These are phyloP conservation scores for Pseudocercospora fijiensis DNA, from an alignment of 2,329 filamentous ascomycete genomes.

Conservation along the genomic window DNA sequence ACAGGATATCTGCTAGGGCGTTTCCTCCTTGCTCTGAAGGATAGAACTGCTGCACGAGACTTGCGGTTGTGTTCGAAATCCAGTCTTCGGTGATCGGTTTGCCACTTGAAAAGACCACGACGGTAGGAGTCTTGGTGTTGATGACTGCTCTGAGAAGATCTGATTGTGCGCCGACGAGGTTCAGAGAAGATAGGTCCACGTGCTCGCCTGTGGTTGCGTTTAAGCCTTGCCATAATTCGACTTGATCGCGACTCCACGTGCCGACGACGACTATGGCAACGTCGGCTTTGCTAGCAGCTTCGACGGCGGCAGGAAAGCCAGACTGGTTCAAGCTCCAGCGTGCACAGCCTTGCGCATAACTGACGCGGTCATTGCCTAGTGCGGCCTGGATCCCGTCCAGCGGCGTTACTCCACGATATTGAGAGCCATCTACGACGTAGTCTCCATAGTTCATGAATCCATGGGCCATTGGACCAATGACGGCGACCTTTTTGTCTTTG, in stretches of 20 bases:
- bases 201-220: slow-evolving; percentile 76
- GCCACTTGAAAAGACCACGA: slow-evolving; percentile 67
- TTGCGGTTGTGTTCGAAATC: slow-evolving; percentile 65
- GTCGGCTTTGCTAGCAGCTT: slow-evolving; percentile 64
- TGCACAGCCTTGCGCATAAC: slow-evolving; percentile 69
- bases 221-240: slow-evolving; percentile 66
- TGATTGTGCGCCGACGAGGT: slow-evolving; percentile 69
- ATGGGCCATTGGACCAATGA: slow-evolving; percentile 73
- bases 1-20: slow-evolving; percentile 33
- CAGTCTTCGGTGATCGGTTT: slow-evolving; percentile 72
- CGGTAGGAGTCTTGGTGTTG: slow-evolving; percentile 64
- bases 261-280: slow-evolving; percentile 72
- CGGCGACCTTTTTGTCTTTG: slow-evolving; percentile 65
- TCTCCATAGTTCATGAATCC: slow-evolving; percentile 73
- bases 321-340: slow-evolving; percentile 70
- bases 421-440: slow-evolving; percentile 66
- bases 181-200: slow-evolving; percentile 63
- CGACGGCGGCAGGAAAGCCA: slow-evolving; percentile 65
- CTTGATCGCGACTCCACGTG: slow-evolving; percentile 72
- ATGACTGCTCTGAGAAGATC: slow-evolving; percentile 66
- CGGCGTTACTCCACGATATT: slow-evolving; percentile 66
- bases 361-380: slow-evolving; percentile 58
- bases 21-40: slow-evolving; percentile 62
- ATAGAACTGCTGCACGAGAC: slow-evolving; percentile 73
- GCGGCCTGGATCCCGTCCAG: slow-evolving; percentile 66